Evolutionary conservation across 1,284 basidiomycete species (phyloP).

Genomic region (Rugosomyces carneus): DNA sequence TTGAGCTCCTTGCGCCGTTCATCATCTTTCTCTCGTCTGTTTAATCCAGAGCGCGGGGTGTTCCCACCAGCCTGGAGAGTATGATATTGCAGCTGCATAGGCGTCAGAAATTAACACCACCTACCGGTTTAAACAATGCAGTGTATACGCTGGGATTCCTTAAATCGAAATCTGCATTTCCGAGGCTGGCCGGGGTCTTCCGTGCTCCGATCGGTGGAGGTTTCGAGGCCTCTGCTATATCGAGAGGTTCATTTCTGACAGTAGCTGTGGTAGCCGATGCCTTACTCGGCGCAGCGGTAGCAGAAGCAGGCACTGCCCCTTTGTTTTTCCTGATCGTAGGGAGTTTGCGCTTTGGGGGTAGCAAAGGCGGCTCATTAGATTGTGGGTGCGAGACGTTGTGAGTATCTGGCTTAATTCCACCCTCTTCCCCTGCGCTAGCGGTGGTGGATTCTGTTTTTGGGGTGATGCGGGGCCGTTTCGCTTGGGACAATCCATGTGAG

Average conservation of each 20-base stretch:
- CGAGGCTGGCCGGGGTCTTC: conserved; percentile 27
- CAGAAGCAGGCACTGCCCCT: conserved; percentile 27
- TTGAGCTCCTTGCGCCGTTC: conserved; percentile 63
- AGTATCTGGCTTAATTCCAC: conserved; percentile 16
- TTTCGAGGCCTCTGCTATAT: conserved; percentile 15
- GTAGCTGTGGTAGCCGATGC: conserved; percentile 12
- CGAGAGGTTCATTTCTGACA: conserved; percentile 11
- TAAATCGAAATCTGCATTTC: conserved; percentile 56
- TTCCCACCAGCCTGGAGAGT: conserved; percentile 38
- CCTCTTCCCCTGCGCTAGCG: conserved; percentile 27
- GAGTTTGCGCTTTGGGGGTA: conserved; percentile 56
- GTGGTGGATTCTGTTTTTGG: conserved; percentile 22
- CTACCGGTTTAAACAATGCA: conserved; percentile 61
- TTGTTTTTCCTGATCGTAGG: conserved; percentile 75
- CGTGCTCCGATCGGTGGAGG: conserved; percentile 19
- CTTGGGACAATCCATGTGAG: conserved; percentile 6
- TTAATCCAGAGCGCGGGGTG: conserved; percentile 52
- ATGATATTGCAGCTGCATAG: neutral
- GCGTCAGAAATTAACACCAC: conserved; percentile 11
- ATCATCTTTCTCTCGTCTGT: conserved; percentile 57
- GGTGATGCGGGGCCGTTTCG: conserved; percentile 23
- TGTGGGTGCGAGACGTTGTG: conserved; percentile 16
- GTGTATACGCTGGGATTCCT: conserved; percentile 57
- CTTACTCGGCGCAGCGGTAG: conserved; percentile 19
- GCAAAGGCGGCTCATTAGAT: conserved; percentile 23